These are phyloP conservation scores for Zychaea mexicana DNA, from an alignment of 371 early-diverging fungal species.

Conservation along the genomic window DNA sequence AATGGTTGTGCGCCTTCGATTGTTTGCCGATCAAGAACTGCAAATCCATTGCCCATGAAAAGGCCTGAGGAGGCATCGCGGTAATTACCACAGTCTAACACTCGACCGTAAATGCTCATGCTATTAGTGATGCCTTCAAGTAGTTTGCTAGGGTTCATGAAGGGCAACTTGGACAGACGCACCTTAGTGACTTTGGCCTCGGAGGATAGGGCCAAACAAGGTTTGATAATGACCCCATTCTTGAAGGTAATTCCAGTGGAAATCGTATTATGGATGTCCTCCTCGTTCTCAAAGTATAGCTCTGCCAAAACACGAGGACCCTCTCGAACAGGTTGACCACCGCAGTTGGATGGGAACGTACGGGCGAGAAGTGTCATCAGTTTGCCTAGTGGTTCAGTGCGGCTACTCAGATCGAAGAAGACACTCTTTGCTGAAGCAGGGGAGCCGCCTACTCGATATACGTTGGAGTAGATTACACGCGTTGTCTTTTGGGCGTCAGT, in stretches of 20 bases:
- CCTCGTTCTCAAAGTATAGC: neutral
- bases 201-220: neutral
- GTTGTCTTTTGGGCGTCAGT: neutral
- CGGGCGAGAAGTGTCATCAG: neutral
- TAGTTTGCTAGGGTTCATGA: neutral
- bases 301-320: neutral
- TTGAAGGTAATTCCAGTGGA: neutral
- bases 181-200: neutral
- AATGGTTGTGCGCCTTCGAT: neutral
- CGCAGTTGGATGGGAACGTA: neutral
- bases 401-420: constrained; percentile 8
- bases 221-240: neutral
- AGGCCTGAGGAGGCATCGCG: neutral
- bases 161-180: neutral
- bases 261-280: neutral
- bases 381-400: neutral
- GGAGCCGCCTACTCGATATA: constrained; percentile 1
- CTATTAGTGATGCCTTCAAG: neutral
- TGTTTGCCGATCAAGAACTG: neutral
- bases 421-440: neutral
- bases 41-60: neutral
- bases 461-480: neutral
- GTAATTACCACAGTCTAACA: neutral
- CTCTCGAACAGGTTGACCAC: neutral
- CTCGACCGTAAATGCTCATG: neutral